These are phyloP conservation scores for Cyberlindnera samutprakarnensis DNA, from an alignment of 805 yeast species.

Conservation along the genomic window DNA sequence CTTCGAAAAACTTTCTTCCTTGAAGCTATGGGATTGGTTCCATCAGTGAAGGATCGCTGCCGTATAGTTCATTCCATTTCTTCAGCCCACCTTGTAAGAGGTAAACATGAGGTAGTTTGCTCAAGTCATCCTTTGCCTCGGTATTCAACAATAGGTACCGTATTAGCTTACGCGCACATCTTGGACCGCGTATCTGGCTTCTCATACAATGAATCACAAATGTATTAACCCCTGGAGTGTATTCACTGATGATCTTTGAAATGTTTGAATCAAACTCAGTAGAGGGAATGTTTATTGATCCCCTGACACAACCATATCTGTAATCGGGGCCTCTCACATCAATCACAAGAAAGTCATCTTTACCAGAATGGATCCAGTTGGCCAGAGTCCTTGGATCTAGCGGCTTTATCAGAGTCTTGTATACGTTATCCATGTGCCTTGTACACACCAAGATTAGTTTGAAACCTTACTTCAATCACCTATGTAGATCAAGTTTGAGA, in stretches of 20 bases:
- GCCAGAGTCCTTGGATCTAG: constrained; percentile 5
- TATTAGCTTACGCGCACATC: constrained; percentile 9
- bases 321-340: constrained; percentile 19
- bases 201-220: constrained; percentile 21
- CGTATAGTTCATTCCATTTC: constrained; percentile 16
- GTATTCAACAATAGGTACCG: constrained; percentile 4
- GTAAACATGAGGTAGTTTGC: constrained; percentile 8
- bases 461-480: too few species aligned
- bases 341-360: constrained; percentile 6
- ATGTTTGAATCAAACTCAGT: constrained; percentile 4
- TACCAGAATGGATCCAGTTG: constrained; percentile 4
- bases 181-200: constrained; percentile 18
- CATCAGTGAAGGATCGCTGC: constrained; percentile 7
- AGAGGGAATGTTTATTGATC: constrained; percentile 10
- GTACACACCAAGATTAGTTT: too few species aligned
- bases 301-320: constrained; percentile 6
- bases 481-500: too few species aligned
- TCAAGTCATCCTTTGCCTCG: constrained; percentile 3
- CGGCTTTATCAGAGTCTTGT: background rate
- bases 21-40: constrained; percentile 3
- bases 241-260: constrained; percentile 1
- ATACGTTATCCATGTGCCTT: too few species aligned
- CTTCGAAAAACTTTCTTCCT: too few species aligned
- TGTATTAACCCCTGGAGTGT: constrained; percentile 1
- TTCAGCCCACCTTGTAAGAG: constrained; percentile 18